Percentiles rank a stretch among this genome's conserved stretches.
Conservation (phyloP, 805 yeast genomes). For the Metschnikowia shivogae region DNA sequence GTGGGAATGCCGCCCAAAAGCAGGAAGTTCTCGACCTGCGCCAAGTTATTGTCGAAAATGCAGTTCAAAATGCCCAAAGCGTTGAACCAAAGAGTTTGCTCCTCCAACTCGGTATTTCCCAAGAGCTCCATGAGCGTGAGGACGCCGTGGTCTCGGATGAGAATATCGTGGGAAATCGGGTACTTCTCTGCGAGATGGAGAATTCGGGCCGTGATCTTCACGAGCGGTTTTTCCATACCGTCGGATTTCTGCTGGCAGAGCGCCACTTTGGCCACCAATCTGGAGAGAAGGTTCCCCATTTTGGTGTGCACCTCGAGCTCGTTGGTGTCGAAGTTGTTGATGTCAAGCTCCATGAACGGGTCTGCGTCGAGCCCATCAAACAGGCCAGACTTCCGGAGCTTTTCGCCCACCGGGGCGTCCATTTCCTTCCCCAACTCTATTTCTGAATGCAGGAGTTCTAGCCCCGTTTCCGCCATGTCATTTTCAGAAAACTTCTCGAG, state of each 20-base stretch:
- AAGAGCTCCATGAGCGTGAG: constrained; percentile 36
- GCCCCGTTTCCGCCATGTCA: background rate
- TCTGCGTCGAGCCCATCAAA: constrained; percentile 20
- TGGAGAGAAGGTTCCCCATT: constrained; percentile 34
- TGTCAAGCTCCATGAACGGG: constrained; percentile 36
- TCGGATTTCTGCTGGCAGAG: constrained; percentile 28
- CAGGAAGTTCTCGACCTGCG: constrained; percentile 39
- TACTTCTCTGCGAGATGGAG: constrained; percentile 36
- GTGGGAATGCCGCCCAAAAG: constrained; percentile 42
- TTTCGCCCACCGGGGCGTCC: constrained; percentile 1
- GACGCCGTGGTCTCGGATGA: constrained; percentile 42
- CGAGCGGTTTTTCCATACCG: constrained; percentile 25
- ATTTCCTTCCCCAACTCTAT: background rate
- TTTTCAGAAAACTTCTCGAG: constrained; percentile 29
- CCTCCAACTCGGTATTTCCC: constrained; percentile 34
- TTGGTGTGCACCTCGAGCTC: constrained; percentile 39
- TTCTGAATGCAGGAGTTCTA: too few relatives aligned
- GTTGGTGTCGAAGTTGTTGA: constrained; percentile 38
- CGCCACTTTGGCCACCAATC: constrained; percentile 31
- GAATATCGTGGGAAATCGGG: constrained; percentile 35
- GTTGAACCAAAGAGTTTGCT: constrained; percentile 34
- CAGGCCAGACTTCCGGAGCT: background rate
- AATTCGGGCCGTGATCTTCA: constrained; percentile 36
- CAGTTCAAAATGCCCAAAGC: constrained; percentile 32
- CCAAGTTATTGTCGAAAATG: constrained; percentile 27